A percentile compares a stretch with the other conserved stretches of the same genome.
Conservation (phyloP, 441 rosid genomes). For the Croton laevigatus region DNA sequence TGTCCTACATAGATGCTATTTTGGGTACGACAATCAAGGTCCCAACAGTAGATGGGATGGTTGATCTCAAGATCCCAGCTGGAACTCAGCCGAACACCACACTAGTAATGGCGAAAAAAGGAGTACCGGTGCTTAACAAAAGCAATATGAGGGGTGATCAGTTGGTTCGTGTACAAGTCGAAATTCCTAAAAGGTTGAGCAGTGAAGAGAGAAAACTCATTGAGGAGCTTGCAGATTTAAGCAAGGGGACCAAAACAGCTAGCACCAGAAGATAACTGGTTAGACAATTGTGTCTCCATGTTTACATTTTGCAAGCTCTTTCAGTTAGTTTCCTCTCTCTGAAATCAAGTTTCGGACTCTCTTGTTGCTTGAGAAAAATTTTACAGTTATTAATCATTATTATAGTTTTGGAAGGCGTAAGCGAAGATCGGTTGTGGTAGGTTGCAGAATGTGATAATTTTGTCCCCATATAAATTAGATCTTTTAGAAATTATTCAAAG, state of each 20-base stretch:
- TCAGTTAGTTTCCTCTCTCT: neutral
- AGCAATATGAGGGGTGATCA: constrained; percentile 93
- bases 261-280: constrained; percentile 59
- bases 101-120: constrained; percentile 87
- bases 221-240: constrained; percentile 86
- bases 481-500: neutral
- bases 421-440: constrained; percentile 18
- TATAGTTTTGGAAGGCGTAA: constrained; percentile 11
- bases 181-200: constrained; percentile 90
- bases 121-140: constrained; percentile 84
- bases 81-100: constrained; percentile 97
- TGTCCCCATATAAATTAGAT: constrained; percentile 2
- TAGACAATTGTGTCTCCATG: neutral
- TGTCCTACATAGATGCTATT: constrained; percentile 87
- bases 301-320: neutral
- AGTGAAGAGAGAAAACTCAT: constrained; percentile 82
- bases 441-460: constrained; percentile 10
- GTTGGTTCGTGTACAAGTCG: constrained; percentile 91
- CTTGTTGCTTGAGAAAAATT: constrained; percentile 2
- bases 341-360: constrained; percentile 10
- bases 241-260: constrained; percentile 79
- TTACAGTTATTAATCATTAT: constrained; percentile 3
- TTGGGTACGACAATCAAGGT: constrained; percentile 84
- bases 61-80: constrained; percentile 85
- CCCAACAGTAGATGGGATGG: constrained; percentile 90